Conservation (phyloP, 2,329 filamentous ascomycete genomes). For the Dryadomyces quercus-mongolicae region DNA sequence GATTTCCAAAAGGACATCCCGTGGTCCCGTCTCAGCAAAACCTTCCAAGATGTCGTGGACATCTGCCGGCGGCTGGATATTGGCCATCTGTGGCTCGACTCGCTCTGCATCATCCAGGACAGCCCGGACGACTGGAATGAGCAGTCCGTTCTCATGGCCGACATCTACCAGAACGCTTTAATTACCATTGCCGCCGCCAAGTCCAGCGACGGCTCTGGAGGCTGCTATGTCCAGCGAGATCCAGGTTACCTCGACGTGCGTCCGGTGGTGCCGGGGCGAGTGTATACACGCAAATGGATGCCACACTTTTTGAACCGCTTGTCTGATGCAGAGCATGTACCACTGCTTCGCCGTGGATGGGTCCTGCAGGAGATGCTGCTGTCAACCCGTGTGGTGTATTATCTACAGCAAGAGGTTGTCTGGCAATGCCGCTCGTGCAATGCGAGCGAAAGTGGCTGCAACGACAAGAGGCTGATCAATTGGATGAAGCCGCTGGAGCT, state of each 20-base stretch:
- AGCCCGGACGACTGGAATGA: neutral
- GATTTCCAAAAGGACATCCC: slow-evolving; percentile 3
- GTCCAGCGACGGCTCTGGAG: neutral
- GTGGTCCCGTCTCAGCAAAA: slow-evolving; percentile 2
- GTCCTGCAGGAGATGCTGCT: neutral
- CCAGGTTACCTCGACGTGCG: neutral
- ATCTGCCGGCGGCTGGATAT: slow-evolving; percentile 7
- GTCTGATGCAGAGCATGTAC: neutral
- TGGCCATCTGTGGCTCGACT: slow-evolving; percentile 11
- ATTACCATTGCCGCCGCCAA: neutral
- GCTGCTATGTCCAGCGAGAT: neutral
- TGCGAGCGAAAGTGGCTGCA: neutral
- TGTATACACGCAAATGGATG: neutral
- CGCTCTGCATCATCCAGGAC: slow-evolving; percentile 11
- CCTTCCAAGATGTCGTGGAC: slow-evolving; percentile 9
- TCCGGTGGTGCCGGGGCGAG: neutral
- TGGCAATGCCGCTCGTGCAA: neutral
- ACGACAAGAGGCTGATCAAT: too few species aligned
- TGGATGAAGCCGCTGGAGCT: neutral
- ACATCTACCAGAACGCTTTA: neutral
- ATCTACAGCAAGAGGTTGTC: neutral
- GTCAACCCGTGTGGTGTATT: neutral
- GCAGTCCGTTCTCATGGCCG: neutral
- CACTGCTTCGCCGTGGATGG: neutral
- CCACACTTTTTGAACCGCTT: neutral